phyloP scores from a whole-genome alignment of 441 rosid species.

The Mallotus japonicus region DNA sequence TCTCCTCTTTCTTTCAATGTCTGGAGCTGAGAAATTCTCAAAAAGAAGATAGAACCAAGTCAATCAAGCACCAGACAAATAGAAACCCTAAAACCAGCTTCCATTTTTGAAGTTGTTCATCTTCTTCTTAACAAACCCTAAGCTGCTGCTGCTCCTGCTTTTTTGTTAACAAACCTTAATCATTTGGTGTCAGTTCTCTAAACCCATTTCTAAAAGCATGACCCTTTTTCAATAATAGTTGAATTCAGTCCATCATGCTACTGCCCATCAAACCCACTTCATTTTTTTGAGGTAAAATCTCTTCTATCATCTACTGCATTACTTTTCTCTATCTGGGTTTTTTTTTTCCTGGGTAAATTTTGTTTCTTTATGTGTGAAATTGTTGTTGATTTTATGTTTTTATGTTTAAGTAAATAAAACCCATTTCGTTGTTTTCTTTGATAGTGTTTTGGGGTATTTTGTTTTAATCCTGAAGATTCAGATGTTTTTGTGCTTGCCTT shows the following conservation, averaged over 20 bases:
- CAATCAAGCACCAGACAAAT: constrained; percentile 35
- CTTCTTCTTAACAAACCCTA: constrained; percentile 30
- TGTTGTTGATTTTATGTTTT: constrained; percentile 1
- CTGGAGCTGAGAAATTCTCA: constrained; percentile 32
- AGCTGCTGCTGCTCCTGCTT: background rate
- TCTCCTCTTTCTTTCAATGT: constrained; percentile 22
- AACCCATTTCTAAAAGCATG: constrained; percentile 26
- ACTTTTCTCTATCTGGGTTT: constrained; percentile 25
- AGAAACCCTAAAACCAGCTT: constrained; percentile 31
- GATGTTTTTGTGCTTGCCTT: background rate
- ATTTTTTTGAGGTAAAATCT: constrained; percentile 46
- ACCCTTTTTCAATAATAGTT: constrained; percentile 33
- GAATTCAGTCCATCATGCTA: constrained; percentile 52
- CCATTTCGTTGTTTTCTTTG: background rate
- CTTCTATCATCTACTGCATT: constrained; percentile 29
- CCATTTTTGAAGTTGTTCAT: constrained; percentile 18
- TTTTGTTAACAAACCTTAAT: constrained; percentile 21
- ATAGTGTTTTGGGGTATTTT: background rate
- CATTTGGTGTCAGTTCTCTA: constrained; percentile 25
- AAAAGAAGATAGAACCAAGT: constrained; percentile 37
- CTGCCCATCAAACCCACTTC: constrained; percentile 48
- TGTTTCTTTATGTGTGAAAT: background rate
- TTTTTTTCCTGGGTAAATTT: background rate
- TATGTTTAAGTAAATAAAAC: background rate
- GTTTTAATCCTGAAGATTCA: background rate